phyloP scores from a whole-genome alignment of 129 eudicot species.

The Pulicaria dysenterica region DNA sequence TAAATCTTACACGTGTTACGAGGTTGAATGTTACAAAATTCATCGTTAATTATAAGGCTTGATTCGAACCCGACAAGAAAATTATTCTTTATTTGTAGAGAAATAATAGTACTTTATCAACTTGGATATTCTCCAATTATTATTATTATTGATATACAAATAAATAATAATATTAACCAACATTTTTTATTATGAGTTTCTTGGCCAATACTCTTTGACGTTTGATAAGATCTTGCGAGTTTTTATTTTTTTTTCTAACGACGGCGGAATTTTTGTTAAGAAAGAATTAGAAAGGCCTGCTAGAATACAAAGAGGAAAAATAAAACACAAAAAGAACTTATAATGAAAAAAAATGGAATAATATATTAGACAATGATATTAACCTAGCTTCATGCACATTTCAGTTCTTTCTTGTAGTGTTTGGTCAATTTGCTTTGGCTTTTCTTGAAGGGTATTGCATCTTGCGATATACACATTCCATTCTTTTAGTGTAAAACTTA shows the following conservation, averaged over 20 bases:
- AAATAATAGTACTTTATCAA: constrained; percentile 31
- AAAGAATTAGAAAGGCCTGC: too few species aligned
- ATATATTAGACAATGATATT: too few species aligned
- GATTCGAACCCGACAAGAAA: constrained; percentile 27
- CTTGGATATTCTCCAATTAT: constrained; percentile 31
- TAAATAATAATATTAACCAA: neutral
- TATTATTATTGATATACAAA: neutral
- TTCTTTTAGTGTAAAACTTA: too few species aligned
- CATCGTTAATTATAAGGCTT: constrained; percentile 38
- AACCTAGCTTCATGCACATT: too few species aligned
- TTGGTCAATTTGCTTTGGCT: too few species aligned
- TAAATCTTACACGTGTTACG: constrained; percentile 38
- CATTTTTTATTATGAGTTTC: neutral
- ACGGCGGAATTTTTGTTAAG: too few species aligned
- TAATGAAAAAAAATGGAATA: too few species aligned
- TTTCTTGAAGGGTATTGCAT: too few species aligned
- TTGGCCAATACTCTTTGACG: constrained; percentile 22
- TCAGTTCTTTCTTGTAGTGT: too few species aligned
- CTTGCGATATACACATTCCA: too few species aligned
- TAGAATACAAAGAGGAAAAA: neutral
- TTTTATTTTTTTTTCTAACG: too few species aligned
- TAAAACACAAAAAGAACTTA: neutral
- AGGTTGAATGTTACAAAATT: constrained; percentile 40
- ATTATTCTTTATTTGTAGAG: neutral
- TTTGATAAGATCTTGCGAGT: neutral